Percentiles rank a stretch among this genome's conserved stretches.
phyloP scores from a whole-genome alignment of 1,139 yeast species.

The Magnusiomyces suaveolens region DNA sequence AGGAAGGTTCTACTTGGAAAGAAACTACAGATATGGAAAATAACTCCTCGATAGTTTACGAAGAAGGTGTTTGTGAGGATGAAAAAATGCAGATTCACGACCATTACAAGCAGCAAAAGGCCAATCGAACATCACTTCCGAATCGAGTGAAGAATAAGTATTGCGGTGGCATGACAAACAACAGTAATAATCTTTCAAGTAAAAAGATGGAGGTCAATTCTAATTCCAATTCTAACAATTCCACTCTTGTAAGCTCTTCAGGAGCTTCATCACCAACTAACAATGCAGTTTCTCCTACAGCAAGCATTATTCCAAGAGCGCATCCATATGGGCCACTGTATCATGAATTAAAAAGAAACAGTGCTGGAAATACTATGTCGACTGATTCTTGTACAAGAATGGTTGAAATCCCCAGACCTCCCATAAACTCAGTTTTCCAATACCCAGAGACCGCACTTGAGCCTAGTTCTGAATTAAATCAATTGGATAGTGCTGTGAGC shows the following conservation, averaged over 20 bases:
- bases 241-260: not conserved
- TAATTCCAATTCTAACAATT: not conserved
- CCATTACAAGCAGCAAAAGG: not conserved
- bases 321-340: not conserved
- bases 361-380: not conserved
- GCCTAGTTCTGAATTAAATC: too few relatives aligned
- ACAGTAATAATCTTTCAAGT: too few relatives aligned
- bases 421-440: too few relatives aligned
- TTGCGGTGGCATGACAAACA: too few relatives aligned
- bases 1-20: not conserved
- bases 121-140: not conserved
- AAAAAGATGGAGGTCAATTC: too few relatives aligned
- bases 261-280: not conserved
- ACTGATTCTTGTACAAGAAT: not conserved
- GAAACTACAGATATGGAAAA: not conserved
- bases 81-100: slow-evolving; percentile 1
- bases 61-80: not conserved
- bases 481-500: too few relatives aligned
- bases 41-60: not conserved
- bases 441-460: too few relatives aligned
- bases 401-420: not conserved
- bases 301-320: not conserved
- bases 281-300: too few relatives aligned
- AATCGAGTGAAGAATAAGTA: not conserved
- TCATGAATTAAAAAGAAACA: not conserved